phyloP scores from a whole-genome alignment of 345 rosid species.

The Aquilaria yunnanensis region DNA sequence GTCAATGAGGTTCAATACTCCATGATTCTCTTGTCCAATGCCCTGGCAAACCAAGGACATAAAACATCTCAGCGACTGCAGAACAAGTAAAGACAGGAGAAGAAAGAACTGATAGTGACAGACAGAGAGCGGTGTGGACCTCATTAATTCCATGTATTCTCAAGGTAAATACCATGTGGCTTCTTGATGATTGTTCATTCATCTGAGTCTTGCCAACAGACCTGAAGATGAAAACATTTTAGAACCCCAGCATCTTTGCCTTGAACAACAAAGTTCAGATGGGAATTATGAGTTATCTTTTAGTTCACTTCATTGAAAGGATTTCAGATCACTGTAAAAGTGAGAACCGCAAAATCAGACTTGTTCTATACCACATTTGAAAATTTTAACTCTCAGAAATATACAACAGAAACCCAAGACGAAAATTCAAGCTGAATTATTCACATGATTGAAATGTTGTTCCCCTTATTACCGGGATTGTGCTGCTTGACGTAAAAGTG shows the following conservation, averaged over 20 bases:
- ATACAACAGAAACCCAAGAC: not conserved
- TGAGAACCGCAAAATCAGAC: no score
- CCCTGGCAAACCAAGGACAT: slow-evolving; percentile 31
- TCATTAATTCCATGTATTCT: slow-evolving; percentile 78
- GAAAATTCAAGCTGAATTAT: not conserved
- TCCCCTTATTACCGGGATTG: slow-evolving; percentile 65
- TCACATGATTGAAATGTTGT: not conserved
- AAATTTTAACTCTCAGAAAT: no score
- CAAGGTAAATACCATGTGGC: slow-evolving; percentile 86
- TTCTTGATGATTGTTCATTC: slow-evolving; percentile 82
- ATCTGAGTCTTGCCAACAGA: slow-evolving; percentile 89
- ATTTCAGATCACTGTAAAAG: no score
- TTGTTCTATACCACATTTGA: no score
- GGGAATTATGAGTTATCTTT: not conserved
- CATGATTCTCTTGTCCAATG: slow-evolving; percentile 94
- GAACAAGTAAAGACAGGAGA: not conserved
- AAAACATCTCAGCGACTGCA: slow-evolving; percentile 5
- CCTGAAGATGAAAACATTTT: slow-evolving; percentile 26
- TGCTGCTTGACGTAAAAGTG: slow-evolving; percentile 73
- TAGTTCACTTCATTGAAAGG: not conserved
- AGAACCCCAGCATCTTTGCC: not conserved
- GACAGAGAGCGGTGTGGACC: slow-evolving; percentile 24
- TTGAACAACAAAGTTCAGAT: slow-evolving; percentile 1
- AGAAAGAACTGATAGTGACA: no score
- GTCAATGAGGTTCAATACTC: slow-evolving; percentile 85